phyloP scores from a whole-genome alignment of 169 alveolate genomes.

The Eimeria tenella region DNA sequence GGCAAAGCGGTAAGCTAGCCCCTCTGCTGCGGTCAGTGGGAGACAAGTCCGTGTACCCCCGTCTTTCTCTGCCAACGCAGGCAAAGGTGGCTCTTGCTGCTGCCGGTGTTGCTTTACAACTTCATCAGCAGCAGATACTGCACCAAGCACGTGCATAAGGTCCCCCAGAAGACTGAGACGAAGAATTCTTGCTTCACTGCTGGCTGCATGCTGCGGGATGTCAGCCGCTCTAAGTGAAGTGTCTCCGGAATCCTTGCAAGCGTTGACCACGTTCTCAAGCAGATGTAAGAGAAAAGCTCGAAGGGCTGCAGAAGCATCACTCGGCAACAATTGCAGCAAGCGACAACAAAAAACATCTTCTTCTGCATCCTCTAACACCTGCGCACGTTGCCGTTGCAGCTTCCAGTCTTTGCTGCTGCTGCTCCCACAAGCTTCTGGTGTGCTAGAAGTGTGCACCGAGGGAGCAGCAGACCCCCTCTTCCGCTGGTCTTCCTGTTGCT shows the following conservation, averaged over 20 bases:
- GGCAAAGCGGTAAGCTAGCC: background rate
- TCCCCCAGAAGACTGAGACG: conserved; percentile 72
- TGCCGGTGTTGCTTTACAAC: conserved; percentile 59
- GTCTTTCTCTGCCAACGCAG: background rate
- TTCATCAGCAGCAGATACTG: conserved; percentile 61
- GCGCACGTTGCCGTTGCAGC: conserved; percentile 26
- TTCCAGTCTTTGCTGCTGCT: background rate
- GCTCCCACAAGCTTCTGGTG: conserved; percentile 43
- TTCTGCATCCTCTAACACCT: background rate
- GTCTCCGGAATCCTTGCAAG: conserved; percentile 61
- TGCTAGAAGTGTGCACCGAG: background rate
- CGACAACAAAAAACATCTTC: conserved; percentile 32
- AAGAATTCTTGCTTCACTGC: conserved; percentile 61
- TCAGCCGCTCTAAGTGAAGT: conserved; percentile 49
- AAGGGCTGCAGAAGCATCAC: conserved; percentile 30
- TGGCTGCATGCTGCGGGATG: conserved; percentile 73
- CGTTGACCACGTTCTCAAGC: background rate
- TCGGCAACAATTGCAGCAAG: conserved; percentile 19
- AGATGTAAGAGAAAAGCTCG: background rate
- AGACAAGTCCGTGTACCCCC: background rate
- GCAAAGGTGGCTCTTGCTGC: background rate
- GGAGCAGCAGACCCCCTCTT: background rate
- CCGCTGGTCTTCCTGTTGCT: conserved; percentile 33
- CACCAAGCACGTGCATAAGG: conserved; percentile 59
- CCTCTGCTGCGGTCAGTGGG: conserved; percentile 32